Evolutionary conservation across 345 rosid genomes (phyloP), one percentile per base, ranked within the genome.

Genomic region (Salix dunnii): DNA sequence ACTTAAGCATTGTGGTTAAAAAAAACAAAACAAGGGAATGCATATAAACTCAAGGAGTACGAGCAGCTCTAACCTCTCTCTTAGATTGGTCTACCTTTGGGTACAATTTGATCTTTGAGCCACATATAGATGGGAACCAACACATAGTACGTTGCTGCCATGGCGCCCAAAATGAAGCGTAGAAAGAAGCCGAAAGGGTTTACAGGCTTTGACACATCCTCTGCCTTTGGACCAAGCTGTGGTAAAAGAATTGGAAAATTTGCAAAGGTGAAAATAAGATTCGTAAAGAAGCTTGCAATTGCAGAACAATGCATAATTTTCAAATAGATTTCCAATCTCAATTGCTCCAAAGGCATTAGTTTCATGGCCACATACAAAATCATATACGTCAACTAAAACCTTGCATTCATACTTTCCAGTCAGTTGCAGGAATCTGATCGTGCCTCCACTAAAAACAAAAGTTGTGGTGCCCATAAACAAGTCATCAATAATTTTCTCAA

Each of bases 91-190:
- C 74, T 86, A 40, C 90, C 98, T 88, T 92, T 85, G 31, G 99
- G 98, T 60, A 88, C 85, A 73, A 93, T 82, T 85, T 85, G 90
- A 87, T 93, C 97, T 82, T 96, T 96, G 82, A 96, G 69, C 99
- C 99, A 96, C 99, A 96, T 92, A 89, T 96, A 93, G 80, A 93
- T 88, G 0, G 99, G 97, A 77, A 96, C 83, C 83, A 96, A 76
- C 30, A 92, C 97, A 72, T 77, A 96, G 85, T 95, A 96, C 0
- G 93, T 78, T 53, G 90, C 95, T 0, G 98, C 97, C 84, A 90
- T 42, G 65, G 82, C 85, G 16, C 99, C 99, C 81, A 96, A 75
- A 9, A 96, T 11, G 78, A 96, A 89, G 43, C 98, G 91, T 79
- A 80, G 17, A 68, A 89, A 75, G 83, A 96, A 93, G 23, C 89